These are phyloP conservation scores for Eucalyptus sp. DNA, from an alignment of 345 rosid genomes.

Conservation along the genomic window DNA sequence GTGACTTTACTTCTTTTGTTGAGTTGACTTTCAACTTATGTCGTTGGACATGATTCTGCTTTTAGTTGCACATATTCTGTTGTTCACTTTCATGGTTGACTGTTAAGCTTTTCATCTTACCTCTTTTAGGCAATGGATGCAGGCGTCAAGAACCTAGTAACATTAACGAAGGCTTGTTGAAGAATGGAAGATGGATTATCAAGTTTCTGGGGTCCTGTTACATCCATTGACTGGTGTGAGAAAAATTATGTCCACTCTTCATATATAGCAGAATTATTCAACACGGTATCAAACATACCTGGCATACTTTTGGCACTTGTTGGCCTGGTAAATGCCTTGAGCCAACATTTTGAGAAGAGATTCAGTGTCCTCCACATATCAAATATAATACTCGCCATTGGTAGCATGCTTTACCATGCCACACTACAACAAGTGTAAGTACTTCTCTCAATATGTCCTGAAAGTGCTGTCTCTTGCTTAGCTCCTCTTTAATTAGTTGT, in stretches of 20 bases:
- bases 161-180: background rate
- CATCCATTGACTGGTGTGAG: slow-evolving; percentile 82
- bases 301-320: slow-evolving; percentile 65
- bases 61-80: background rate
- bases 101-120: background rate
- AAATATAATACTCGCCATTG: slow-evolving; percentile 73
- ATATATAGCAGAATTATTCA: slow-evolving; percentile 79
- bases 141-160: background rate
- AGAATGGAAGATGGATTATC: slow-evolving; percentile 65
- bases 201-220: slow-evolving; percentile 91
- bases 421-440: slow-evolving; percentile 70
- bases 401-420: slow-evolving; percentile 84
- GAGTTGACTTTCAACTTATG: background rate
- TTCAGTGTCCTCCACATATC: slow-evolving; percentile 82
- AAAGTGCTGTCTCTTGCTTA: background rate
- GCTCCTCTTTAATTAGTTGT: background rate
- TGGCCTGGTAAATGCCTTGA: slow-evolving; percentile 70
- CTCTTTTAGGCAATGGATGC: background rate
- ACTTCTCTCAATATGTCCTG: background rate
- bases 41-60: background rate
- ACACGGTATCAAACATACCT: slow-evolving; percentile 67
- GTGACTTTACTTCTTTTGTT: background rate
- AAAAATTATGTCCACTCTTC: slow-evolving; percentile 60
- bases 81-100: background rate
- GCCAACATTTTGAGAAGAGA: slow-evolving; percentile 87